Conservation (phyloP, 208 protist genomes). For the Zelonia costaricensis region DNA sequence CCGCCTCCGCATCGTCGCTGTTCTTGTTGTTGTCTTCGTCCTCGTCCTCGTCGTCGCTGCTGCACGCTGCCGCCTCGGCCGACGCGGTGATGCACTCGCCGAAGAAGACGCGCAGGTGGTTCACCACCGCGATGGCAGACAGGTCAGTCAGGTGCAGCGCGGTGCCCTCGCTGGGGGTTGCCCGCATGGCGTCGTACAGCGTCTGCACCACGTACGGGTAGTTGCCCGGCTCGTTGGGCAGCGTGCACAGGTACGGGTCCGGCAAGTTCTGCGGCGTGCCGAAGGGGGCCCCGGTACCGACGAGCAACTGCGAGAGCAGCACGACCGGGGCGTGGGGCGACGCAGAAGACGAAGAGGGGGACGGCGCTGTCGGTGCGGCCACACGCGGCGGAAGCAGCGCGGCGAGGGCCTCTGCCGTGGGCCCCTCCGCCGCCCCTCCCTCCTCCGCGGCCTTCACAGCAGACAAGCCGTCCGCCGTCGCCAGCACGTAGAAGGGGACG, state of each 20-base stretch:
- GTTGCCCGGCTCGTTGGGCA: conserved; percentile 85
- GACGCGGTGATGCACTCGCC: conserved; percentile 15
- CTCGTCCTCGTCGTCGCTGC: conserved; percentile 2
- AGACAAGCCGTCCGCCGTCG: conserved; percentile 56
- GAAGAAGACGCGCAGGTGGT: conserved; percentile 54
- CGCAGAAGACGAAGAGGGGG: no score
- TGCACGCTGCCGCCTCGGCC: conserved; percentile 2
- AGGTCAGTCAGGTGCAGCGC: conserved; percentile 17
- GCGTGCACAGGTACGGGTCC: conserved; percentile 57
- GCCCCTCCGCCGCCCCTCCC: not conserved
- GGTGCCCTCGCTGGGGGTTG: not conserved
- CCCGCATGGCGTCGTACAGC: conserved; percentile 37
- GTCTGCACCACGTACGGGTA: conserved; percentile 54
- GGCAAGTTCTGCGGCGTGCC: conserved; percentile 74
- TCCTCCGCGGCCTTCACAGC: not conserved
- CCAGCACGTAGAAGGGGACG: conserved; percentile 51
- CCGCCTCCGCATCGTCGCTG: not conserved
- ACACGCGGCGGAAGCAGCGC: conserved; percentile 8
- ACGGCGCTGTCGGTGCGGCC: no score
- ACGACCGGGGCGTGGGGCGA: conserved; percentile 3
- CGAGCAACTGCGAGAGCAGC: conserved; percentile 54
- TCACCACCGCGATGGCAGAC: conserved; percentile 30
- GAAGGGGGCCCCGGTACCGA: conserved; percentile 69
- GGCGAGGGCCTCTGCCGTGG: conserved; percentile 5
- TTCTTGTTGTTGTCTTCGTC: not conserved